Base-by-base conservation (phyloP, 177 flowering plant genomes). In the Vitis hybrid region DNA sequence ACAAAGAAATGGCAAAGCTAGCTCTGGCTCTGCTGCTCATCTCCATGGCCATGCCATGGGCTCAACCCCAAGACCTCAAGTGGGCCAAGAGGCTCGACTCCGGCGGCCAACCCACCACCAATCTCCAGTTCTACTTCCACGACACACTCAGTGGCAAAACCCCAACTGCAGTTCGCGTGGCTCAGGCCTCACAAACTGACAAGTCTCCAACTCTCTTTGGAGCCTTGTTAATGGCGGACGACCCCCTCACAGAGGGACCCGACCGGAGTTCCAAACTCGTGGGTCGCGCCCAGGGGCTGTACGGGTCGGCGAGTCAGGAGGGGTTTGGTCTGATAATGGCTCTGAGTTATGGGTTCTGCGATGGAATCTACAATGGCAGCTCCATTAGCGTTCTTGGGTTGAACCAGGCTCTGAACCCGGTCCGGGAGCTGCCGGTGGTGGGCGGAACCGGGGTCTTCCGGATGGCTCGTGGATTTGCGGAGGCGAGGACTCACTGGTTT, bases 391-490 rank as follows among this genome's bases (percentile, higher is more conserved):
- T 85, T 14, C 11, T 81, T 0, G 85, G 88, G 11, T 56, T 56
- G 60, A 88, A 88, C 59, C 40, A 66, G 65, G 79, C 73, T 0
- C 7, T 73, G 79, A n/a, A 76, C 12, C 71, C 78, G 13, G 76
- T 75, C 3, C 70, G 91, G 1, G 91, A 87, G 80, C 69, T 87
- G 85, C 72, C 91, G 0, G 70, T 87, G 3, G 83, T 85, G 10
- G 89, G 87, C 8, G 89, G 91, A 4, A 85, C 87, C 5, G 87
- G 91, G 15, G 21, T 79, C 51, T 87, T 87, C 65, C 75, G 91
- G 52, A 16, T 85, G 73, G 91, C 86, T 0, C 80, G 89, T 3
- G 91, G 89, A 1, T 79, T 73, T 49, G 91, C 86, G 2, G 2
- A 72, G 10, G 83, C 84, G 0, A 66, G 75, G 12, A 87, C 91